Conservation (phyloP, 495 filamentous ascomycete species). For the Massariosphaeria phaeospora region DNA sequence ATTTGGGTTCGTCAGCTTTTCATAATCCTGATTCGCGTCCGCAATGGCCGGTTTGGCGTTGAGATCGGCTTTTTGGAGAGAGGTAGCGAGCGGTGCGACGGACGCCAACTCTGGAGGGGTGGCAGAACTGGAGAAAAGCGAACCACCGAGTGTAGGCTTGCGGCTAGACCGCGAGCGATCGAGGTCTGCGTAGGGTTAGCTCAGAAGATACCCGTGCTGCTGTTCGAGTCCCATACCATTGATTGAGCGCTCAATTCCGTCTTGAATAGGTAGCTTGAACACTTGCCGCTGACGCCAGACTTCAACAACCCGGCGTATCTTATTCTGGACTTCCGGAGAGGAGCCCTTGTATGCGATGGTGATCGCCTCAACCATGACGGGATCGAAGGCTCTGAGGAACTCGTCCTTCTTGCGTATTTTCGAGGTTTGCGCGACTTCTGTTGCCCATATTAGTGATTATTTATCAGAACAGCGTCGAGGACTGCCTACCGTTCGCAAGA, state of each 20-base stretch:
- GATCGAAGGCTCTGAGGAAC: conserved; percentile 84
- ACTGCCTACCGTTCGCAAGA: conserved; percentile 76
- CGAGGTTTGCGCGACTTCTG: conserved; percentile 93
- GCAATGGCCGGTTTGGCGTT: conserved; percentile 56
- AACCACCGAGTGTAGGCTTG: conserved; percentile 64
- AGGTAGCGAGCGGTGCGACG: conserved; percentile 65
- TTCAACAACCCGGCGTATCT: conserved; percentile 82
- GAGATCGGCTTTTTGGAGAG: conserved; percentile 63
- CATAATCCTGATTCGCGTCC: conserved; percentile 71
- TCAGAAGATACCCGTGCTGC: neutral
- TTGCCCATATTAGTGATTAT: conserved; percentile 2
- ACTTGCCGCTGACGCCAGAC: conserved; percentile 85
- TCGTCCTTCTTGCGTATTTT: conserved; percentile 86
- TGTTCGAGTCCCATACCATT: conserved; percentile 53
- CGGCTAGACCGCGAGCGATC: conserved; percentile 66
- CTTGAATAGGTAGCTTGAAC: conserved; percentile 74
- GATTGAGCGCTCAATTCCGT: conserved; percentile 69
- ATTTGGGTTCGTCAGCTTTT: conserved; percentile 68
- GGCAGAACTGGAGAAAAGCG: conserved; percentile 55
- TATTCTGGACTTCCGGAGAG: conserved; percentile 74
- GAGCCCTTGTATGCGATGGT: conserved; percentile 81
- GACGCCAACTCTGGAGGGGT: conserved; percentile 73
- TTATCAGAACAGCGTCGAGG: neutral
- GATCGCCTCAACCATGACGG: conserved; percentile 81
- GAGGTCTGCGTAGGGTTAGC: conserved; percentile 53